Evolutionary conservation across 2,329 filamentous ascomycete genomes (phyloP), one percentile per base, ranked within the genome.

Genomic region (Aureobasidium sp.): DNA sequence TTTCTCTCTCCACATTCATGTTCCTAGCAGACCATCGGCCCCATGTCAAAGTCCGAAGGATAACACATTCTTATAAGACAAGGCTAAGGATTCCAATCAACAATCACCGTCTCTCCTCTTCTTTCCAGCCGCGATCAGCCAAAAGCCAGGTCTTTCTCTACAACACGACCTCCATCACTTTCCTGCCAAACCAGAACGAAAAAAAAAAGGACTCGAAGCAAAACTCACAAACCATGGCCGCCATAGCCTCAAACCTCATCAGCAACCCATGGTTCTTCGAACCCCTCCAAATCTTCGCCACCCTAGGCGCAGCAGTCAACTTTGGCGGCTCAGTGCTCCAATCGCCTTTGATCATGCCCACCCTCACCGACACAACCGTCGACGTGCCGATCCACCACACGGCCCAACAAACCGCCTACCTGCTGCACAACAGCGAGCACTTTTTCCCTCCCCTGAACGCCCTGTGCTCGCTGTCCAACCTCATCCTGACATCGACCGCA

Each of bases 401-500:
- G 48, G 61, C 59, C 54, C 59, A 57, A n/a, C 56, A 59, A 49
- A 60, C 60, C 42, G 58, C 57, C 55, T 64, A 61, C 56, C 61
- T 66, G 7, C 60, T 66, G 8, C 57, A 62, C 54, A 59, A 61
- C 35, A 59, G 56, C 57, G 64, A 66, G 56, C 41, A 56, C 39
- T 62, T 65, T 60, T 66, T 65, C 60, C 64, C 64, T 12, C 61
- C 59, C 1, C 58, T 65, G 53, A 66, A 66, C 55, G 60, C 56
- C 25, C 35, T 60, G 40, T 62, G 62, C 61, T 62, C 63, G n/a
- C 25, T 66, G 44, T 50, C 56, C 56, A 66, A 65, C 58, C 60
- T 66, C 51, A 55, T 55, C 58, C 38, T 64, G 19, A 56, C 61
- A 30, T 45, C 62, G 37, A 59, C 55, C 35, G 55, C 56, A 42